A percentile compares a stretch with the other conserved stretches of the same genome.
phyloP scores from a whole-genome alignment of 2,329 filamentous ascomycete genomes.

The Alternaria sp. region DNA sequence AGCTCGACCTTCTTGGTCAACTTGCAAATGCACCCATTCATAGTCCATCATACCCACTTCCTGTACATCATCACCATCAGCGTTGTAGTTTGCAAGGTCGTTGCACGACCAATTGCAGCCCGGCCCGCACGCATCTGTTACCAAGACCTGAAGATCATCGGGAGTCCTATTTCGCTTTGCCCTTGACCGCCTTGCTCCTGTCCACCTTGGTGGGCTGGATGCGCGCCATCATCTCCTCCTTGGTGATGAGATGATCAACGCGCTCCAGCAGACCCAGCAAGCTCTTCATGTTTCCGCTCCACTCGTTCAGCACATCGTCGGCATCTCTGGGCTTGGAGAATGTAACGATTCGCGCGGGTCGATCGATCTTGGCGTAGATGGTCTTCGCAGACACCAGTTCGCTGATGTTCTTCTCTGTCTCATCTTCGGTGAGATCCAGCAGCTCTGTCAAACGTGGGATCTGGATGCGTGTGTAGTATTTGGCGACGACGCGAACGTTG shows the following conservation, averaged over 20 bases:
- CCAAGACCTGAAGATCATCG: constrained; percentile 8
- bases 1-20: not conserved
- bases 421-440: constrained; percentile 89
- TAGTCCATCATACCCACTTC: constrained; percentile 1
- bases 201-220: constrained; percentile 74
- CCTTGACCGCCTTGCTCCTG: constrained; percentile 52
- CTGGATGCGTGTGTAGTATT: constrained; percentile 98
- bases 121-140: constrained; percentile 26
- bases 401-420: constrained; percentile 99
- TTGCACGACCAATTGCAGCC: not conserved
- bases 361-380: constrained; percentile 96
- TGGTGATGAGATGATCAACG: constrained; percentile 97
- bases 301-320: constrained; percentile 96
- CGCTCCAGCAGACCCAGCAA: constrained; percentile 83
- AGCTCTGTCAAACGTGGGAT: constrained; percentile 90
- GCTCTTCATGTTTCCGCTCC: constrained; percentile 98
- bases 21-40: not conserved
- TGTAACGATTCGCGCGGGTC: constrained; percentile 88
- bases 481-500: constrained; percentile 95
- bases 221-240: constrained; percentile 99
- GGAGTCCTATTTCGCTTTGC: constrained; percentile 41
- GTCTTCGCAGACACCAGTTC: constrained; percentile 97
- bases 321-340: constrained; percentile 95
- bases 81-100: constrained; percentile 1
- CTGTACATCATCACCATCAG: constrained; percentile 12